A percentile compares a stretch with the other conserved stretches of the same genome.
Evolutionary conservation across 306 rosid genomes (phyloP).

Genomic region (Malus sylvestris): DNA sequence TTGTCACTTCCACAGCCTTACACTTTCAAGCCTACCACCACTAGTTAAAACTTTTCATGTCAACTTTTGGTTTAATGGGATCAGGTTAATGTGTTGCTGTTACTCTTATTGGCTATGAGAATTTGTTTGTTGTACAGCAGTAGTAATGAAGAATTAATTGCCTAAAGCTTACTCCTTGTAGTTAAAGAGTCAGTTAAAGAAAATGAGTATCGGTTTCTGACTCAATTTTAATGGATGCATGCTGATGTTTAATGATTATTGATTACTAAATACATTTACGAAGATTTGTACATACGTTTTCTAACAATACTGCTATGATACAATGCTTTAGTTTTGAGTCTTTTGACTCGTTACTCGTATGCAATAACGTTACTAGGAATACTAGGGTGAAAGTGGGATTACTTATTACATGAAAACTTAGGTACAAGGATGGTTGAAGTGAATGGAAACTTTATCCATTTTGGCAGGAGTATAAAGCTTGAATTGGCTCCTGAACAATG

Average conservation of each 20-base stretch:
- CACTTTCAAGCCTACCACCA: constrained; percentile 41
- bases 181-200: background rate
- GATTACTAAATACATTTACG: background rate
- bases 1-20: constrained; percentile 62
- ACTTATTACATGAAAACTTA: background rate
- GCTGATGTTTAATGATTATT: background rate
- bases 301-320: background rate
- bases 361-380: background rate
- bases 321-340: background rate
- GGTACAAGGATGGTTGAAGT: background rate
- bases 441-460: constrained; percentile 17
- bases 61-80: constrained; percentile 3
- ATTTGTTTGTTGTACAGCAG: constrained; percentile 3
- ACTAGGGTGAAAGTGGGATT: background rate
- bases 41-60: constrained; percentile 7
- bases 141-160: background rate
- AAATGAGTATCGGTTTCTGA: background rate
- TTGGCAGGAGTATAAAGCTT: constrained; percentile 25
- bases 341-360: background rate
- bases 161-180: background rate
- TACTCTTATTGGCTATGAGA: background rate
- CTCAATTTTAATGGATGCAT: background rate
- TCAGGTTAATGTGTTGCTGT: constrained; percentile 1
- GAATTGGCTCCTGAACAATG: constrained; percentile 18
- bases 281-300: background rate